Percentiles rank a stretch among this genome's conserved stretches.
phyloP scores from a whole-genome alignment of 257 asterid species.

The Gentiana macrophylla region DNA sequence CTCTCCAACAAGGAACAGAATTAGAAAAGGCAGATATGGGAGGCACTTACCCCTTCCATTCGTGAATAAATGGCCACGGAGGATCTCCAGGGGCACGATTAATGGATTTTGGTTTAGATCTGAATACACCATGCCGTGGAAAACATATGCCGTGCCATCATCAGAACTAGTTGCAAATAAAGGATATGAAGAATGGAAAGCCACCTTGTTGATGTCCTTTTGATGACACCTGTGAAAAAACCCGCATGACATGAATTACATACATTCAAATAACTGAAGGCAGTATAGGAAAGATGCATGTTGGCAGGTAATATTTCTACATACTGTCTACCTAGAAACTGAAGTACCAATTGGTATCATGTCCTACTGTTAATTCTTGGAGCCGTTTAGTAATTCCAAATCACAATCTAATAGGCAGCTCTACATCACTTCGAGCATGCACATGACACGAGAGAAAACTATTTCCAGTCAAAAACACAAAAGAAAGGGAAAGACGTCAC shows the following conservation, averaged over 20 bases:
- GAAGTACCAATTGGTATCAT: too few relatives aligned
- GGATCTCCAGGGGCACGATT: slow-evolving; percentile 81
- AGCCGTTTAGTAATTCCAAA: too few relatives aligned
- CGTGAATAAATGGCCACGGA: slow-evolving; percentile 64
- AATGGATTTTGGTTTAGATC: slow-evolving; percentile 85
- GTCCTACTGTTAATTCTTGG: too few relatives aligned
- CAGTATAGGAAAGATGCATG: too few relatives aligned
- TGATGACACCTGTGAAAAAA: slow-evolving; percentile 57
- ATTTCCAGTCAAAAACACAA: too few relatives aligned
- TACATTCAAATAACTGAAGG: too few relatives aligned
- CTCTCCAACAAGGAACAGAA: background rate
- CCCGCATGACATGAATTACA: background rate
- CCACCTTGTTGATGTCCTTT: slow-evolving; percentile 69
- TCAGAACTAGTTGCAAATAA: slow-evolving; percentile 86
- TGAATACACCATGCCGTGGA: slow-evolving; percentile 92
- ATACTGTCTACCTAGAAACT: too few relatives aligned
- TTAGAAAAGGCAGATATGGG: background rate
- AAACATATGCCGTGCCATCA: slow-evolving; percentile 78
- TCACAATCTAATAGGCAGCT: too few relatives aligned
- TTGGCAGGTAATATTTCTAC: too few relatives aligned
- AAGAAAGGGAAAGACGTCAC: too few relatives aligned
- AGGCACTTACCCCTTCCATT: slow-evolving; percentile 67
- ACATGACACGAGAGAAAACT: too few relatives aligned
- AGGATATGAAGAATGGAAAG: slow-evolving; percentile 88
- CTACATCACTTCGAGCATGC: too few relatives aligned